Percentiles rank a stretch among this genome's conserved stretches.
phyloP scores from a whole-genome alignment of 805 yeast species.

The Diddensiella transvaalensis region DNA sequence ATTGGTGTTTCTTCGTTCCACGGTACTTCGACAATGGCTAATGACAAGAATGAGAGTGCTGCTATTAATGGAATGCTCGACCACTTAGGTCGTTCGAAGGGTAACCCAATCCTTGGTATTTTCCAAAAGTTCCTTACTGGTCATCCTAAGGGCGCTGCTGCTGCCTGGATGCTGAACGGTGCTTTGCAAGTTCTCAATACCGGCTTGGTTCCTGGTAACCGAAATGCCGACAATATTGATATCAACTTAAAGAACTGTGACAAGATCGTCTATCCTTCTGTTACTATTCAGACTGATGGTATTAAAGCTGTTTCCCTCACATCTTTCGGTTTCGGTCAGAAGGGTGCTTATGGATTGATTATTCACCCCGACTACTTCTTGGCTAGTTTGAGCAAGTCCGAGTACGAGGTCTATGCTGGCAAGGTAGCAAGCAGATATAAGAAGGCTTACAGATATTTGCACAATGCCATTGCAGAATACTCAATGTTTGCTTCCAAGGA shows the following conservation, averaged over 20 bases:
- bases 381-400: constrained; percentile 69
- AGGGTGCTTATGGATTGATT: constrained; percentile 94
- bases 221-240: constrained; percentile 97
- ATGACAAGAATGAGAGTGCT: constrained; percentile 95
- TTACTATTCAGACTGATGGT: constrained; percentile 92
- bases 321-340: constrained; percentile 99
- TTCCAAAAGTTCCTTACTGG: constrained; percentile 99
- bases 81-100: constrained; percentile 94
- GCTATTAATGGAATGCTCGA: constrained; percentile 89
- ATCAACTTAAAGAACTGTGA: constrained; percentile 75
- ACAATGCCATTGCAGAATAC: constrained; percentile 88
- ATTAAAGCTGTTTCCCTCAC: constrained; percentile 95
- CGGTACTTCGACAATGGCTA: constrained; percentile 98
- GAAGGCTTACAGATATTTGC: constrained; percentile 91
- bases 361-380: constrained; percentile 91
- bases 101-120: constrained; percentile 96
- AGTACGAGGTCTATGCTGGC: constrained; percentile 65
- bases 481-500: constrained; percentile 90
- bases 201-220: constrained; percentile 97
- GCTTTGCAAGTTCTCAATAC: constrained; percentile 87
- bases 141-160: constrained; percentile 99
- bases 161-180: constrained; percentile 99
- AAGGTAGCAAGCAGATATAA: constrained; percentile 80
- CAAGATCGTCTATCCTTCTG: constrained; percentile 89
- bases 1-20: constrained; percentile 97